Conservation (phyloP, 2,329 filamentous ascomycete genomes). For the Atkinsonella hypoxylon region DNA sequence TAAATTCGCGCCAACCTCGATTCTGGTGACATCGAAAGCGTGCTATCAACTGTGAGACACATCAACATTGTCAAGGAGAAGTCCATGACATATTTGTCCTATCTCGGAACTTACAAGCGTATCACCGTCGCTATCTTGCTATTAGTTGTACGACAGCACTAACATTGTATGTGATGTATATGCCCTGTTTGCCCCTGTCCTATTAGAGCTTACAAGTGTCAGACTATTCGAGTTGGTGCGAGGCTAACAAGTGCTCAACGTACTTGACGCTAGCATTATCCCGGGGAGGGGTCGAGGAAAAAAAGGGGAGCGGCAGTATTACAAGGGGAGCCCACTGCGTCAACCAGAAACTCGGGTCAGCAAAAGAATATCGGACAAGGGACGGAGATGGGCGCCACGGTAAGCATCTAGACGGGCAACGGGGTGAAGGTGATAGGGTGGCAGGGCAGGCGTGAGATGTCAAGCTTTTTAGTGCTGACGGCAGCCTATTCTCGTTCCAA, state of each 20-base stretch:
- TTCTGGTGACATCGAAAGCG: too few species aligned
- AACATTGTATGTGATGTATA: too few species aligned
- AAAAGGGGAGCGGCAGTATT: not conserved
- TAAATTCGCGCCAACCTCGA: too few species aligned
- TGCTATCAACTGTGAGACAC: too few species aligned
- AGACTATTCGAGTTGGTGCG: too few species aligned
- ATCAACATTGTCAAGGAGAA: too few species aligned
- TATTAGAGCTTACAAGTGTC: too few species aligned
- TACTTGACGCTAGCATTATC: not conserved
- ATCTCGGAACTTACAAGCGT: too few species aligned
- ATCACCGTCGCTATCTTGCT: too few species aligned
- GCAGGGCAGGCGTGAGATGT: not conserved
- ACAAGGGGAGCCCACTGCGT: not conserved
- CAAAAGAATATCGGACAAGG: not conserved
- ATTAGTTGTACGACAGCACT: too few species aligned
- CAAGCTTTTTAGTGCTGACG: not conserved
- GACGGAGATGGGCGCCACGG: not conserved
- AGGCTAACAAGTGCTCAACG: not conserved
- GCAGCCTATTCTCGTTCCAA: conserved; percentile 1
- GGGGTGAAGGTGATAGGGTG: not conserved
- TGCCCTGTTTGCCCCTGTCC: too few species aligned
- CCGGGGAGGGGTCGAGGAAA: not conserved
- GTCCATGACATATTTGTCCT: too few species aligned
- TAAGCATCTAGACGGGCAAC: not conserved
- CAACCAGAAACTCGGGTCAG: conserved; percentile 1